phyloP scores from a whole-genome alignment of 2,329 filamentous ascomycete species.

The Aspergillus novofumigatus region DNA sequence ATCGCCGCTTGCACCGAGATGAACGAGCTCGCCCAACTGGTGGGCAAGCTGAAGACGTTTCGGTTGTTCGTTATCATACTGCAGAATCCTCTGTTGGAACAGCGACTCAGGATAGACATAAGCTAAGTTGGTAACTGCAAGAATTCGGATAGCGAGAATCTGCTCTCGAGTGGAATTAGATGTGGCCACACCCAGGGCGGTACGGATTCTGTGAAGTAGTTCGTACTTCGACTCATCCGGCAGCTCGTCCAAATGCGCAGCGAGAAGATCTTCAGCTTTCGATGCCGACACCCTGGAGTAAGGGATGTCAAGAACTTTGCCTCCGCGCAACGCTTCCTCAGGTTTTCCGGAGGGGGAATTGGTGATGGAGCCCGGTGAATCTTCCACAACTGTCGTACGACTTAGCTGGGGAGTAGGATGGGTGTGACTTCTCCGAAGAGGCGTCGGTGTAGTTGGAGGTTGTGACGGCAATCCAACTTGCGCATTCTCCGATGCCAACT shows the following conservation, averaged over 20 bases:
- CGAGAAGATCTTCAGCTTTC: slow-evolving; percentile 35
- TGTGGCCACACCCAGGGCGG: slow-evolving; percentile 72
- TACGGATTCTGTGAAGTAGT: slow-evolving; percentile 74
- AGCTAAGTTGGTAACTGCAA: slow-evolving; percentile 85
- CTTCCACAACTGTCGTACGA: slow-evolving; percentile 41
- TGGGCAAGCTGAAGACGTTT: slow-evolving; percentile 84
- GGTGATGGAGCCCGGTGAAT: slow-evolving; percentile 49
- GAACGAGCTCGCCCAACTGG: slow-evolving; percentile 87
- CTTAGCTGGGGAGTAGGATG: slow-evolving; percentile 51
- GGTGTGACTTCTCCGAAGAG: slow-evolving; percentile 65
- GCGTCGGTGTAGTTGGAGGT: slow-evolving; percentile 68
- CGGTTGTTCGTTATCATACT: slow-evolving; percentile 84
- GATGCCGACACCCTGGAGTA: slow-evolving; percentile 41
- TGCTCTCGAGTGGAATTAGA: slow-evolving; percentile 66
- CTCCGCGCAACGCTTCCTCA: slow-evolving; percentile 38
- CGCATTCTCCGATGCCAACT: slow-evolving; percentile 26
- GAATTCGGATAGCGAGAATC: slow-evolving; percentile 72
- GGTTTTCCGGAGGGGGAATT: slow-evolving; percentile 33
- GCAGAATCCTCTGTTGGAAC: slow-evolving; percentile 83
- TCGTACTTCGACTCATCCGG: slow-evolving; percentile 76
- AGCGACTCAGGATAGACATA: slow-evolving; percentile 79
- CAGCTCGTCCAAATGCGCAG: slow-evolving; percentile 55
- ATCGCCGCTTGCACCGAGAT: slow-evolving; percentile 69
- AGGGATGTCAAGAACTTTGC: slow-evolving; percentile 62
- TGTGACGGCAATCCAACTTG: slow-evolving; percentile 37